Evolutionary conservation across 2,329 filamentous ascomycete genomes (phyloP).

Genomic region (Didymella sp.): DNA sequence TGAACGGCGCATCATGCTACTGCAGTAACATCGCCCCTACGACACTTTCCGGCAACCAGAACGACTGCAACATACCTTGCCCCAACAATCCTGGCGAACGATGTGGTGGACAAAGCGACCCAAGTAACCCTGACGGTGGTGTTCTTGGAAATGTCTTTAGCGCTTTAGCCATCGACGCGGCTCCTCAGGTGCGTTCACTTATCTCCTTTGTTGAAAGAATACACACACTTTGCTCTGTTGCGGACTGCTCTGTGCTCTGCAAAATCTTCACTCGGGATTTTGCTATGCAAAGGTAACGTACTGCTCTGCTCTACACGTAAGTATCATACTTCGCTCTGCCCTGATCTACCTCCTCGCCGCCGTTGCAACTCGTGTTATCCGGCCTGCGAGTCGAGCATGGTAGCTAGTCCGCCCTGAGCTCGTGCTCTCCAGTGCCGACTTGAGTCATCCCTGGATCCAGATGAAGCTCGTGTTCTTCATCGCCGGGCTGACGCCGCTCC

Average conservation of each 20-base stretch:
- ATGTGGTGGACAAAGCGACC: neutral
- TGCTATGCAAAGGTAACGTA: constrained; percentile 2
- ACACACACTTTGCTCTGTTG: neutral
- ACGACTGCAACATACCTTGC: neutral
- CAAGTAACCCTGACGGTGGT: neutral
- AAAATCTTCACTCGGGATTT: neutral
- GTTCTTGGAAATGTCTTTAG: neutral
- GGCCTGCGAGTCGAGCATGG: neutral
- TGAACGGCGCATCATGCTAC: neutral
- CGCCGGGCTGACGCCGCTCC: neutral
- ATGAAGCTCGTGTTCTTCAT: neutral
- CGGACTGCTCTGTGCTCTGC: constrained; percentile 1
- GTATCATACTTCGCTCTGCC: neutral
- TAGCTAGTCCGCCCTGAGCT: neutral
- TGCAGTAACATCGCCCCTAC: neutral
- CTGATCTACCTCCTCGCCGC: neutral
- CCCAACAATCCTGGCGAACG: neutral
- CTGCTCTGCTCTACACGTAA: neutral
- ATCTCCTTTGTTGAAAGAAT: neutral
- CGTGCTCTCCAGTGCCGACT: neutral
- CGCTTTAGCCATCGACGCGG: neutral
- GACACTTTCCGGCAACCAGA: neutral
- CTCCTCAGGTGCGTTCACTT: neutral
- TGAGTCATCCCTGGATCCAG: neutral
- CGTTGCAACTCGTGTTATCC: neutral